A percentile compares a stretch with the other conserved stretches of the same genome.
These are phyloP conservation scores for Ehretia macrophylla DNA, from an alignment of 257 asterid species.

Conservation along the genomic window DNA sequence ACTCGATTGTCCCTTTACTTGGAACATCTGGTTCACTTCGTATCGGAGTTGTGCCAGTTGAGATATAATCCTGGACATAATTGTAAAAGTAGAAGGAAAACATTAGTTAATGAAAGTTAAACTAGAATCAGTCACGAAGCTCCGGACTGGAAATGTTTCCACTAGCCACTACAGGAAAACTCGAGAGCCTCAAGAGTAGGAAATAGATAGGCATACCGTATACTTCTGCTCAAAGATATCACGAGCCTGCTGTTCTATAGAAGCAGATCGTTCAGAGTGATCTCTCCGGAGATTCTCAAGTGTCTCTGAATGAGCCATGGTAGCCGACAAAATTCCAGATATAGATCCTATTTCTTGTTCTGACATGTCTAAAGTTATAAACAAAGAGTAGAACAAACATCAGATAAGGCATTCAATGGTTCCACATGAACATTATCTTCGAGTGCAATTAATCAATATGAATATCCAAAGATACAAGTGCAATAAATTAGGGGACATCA, in stretches of 20 bases:
- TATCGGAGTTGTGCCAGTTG: slow-evolving; percentile 69
- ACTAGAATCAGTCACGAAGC: too few species aligned
- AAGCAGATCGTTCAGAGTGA: slow-evolving; percentile 50
- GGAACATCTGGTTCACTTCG: slow-evolving; percentile 62
- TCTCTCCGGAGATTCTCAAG: slow-evolving; percentile 44
- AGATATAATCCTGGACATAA: slow-evolving; percentile 55
- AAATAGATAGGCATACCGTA: slow-evolving; percentile 34
- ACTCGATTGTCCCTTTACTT: slow-evolving; percentile 62
- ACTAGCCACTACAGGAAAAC: too few species aligned
- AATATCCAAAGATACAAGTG: too few species aligned
- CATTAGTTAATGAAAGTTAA: too few species aligned
- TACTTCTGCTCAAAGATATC: slow-evolving; percentile 59
- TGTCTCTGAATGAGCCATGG: slow-evolving; percentile 49
- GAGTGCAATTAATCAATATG: too few species aligned
- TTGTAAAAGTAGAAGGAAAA: too few species aligned
- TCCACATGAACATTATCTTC: too few species aligned
- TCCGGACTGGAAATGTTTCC: too few species aligned
- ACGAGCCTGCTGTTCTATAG: slow-evolving; percentile 45
- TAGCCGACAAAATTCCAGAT: slow-evolving; percentile 40
- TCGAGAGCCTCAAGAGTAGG: neutral
- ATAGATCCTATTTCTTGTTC: slow-evolving; percentile 51
- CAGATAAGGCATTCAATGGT: neutral
- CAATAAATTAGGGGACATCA: too few species aligned
- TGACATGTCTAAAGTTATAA: slow-evolving; percentile 44
- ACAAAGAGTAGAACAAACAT: neutral